Conservation (phyloP, 495 filamentous ascomycete genomes). For the Aspergillus sclerotioniger region DNA sequence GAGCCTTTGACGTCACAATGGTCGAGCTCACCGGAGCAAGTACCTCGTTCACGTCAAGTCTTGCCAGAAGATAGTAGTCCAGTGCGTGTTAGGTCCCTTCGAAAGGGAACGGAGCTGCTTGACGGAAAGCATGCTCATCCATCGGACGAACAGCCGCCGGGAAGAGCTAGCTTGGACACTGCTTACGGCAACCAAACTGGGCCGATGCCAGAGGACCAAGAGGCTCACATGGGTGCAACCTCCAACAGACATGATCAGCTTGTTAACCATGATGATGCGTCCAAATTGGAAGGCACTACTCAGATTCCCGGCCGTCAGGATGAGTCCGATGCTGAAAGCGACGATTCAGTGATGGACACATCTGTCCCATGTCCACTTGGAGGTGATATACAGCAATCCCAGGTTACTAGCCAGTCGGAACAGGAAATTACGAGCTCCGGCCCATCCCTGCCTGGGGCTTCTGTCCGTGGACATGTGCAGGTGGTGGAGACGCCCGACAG, state of each 20-base stretch:
- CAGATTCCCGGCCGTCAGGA: not conserved
- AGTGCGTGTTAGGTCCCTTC: not conserved
- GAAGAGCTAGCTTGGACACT: not conserved
- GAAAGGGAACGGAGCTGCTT: not conserved
- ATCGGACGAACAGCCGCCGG: not conserved
- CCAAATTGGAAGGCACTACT: not conserved
- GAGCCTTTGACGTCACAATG: conserved; percentile 13
- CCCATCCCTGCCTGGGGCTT: conserved; percentile 22
- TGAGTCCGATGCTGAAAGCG: conserved; percentile 31
- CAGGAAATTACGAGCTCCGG: conserved; percentile 25
- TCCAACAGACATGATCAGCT: not conserved
- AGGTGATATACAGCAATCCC: conserved; percentile 24
- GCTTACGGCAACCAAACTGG: not conserved
- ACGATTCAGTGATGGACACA: conserved; percentile 55
- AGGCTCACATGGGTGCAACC: not conserved
- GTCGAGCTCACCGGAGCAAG: conserved; percentile 12
- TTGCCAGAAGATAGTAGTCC: conserved; percentile 32
- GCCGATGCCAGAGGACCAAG: not conserved
- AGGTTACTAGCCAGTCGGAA: conserved; percentile 29
- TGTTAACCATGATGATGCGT: not conserved
- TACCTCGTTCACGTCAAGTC: conserved; percentile 5
- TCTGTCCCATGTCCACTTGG: conserved; percentile 50
- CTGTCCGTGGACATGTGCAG: conserved; percentile 29
- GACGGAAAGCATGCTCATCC: not conserved
- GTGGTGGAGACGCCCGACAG: conserved; percentile 36